Percentiles rank a stretch among this genome's conserved stretches.
Conservation (phyloP, 352 stramenopile species). For the Hyaloperonospora brassicae region DNA sequence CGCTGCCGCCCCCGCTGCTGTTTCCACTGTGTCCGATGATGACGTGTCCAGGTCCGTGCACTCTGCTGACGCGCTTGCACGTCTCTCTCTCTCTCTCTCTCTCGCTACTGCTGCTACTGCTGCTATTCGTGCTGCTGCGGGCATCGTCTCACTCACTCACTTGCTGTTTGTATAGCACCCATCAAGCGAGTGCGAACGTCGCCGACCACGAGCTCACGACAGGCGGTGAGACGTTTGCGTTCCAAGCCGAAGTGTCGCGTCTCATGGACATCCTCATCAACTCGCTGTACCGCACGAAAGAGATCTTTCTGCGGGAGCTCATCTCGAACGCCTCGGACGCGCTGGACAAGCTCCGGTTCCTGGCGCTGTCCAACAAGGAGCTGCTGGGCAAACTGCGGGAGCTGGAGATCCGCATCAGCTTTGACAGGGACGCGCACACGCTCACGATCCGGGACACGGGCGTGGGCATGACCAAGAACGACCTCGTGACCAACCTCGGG, state of each 20-base stretch:
- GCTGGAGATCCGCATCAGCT: conserved; percentile 96
- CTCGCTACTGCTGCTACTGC: too few species aligned
- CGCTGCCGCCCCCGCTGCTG: too few species aligned
- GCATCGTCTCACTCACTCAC: too few species aligned
- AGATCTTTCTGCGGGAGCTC: conserved; percentile 98
- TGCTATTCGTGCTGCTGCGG: too few species aligned
- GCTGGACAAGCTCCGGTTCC: conserved; percentile 98
- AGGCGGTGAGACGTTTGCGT: conserved; percentile 84
- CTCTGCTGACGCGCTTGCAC: too few species aligned
- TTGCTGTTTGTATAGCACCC: too few species aligned
- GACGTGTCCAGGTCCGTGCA: too few species aligned
- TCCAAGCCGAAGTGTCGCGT: conserved; percentile 95
- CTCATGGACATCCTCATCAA: conserved; percentile 99
- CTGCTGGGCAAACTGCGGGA: conserved; percentile 74
- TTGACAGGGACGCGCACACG: conserved; percentile 92
- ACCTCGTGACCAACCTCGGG: conserved; percentile 95
- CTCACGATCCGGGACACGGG: conserved; percentile 98
- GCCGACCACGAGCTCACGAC: too few species aligned
- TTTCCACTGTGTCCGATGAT: too few species aligned
- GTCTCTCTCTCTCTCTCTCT: too few species aligned
- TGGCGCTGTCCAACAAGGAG: conserved; percentile 88
- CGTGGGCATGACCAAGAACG: conserved; percentile 98
- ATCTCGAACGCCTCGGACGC: conserved; percentile 99
- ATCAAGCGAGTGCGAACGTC: too few species aligned
- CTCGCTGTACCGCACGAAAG: conserved; percentile 95